Base-by-base conservation (phyloP, 306 rosid genomes). In the Mimosa bimucronata region DNA sequence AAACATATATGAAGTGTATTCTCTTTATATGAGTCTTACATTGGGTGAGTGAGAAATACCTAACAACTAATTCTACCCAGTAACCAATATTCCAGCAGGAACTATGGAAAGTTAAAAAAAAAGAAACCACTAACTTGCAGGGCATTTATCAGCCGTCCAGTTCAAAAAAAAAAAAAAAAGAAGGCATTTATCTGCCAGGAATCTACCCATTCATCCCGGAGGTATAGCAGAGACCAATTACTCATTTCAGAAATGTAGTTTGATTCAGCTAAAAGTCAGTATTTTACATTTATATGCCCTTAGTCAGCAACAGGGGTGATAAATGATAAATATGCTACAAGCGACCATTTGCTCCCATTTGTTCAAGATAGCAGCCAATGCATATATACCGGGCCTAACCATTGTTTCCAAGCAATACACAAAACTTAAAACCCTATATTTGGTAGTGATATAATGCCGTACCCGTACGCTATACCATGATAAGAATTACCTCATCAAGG, bases 401-500 rank as follows among this genome's bases (percentile, higher is more conserved):
- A 18, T 19, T 52, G 25, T 52, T 50, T 52, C 25, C 58, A 52
- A 52, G 25, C 60, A 52, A 1, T 18, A 52, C 9, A 19, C 25
- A 52, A 52, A 52, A 52, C 25, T 52, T 52, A 7, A 52, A 19
- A 9, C 5, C 55, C n/a, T 48, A n/a, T 15, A 48, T 48, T 7
- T 53, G 42, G 65, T 29, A 16, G 77, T 21, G 34, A 21, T 57
- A 25, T 44, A 23, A 71, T 10, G 37, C 44, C 4, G 30, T n/a
- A n/a, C n/a, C n/a, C n/a, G n/a, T n/a, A n/a, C n/a, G n/a, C n/a
- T 23, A 40, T 31, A 75, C 4, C 42, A 16, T 3, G 77, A 75
- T 28, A 79, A 58, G 37, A 71, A 42, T 57, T 88, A 95, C 98
- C 98, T 95, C 98, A 69, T 95, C 91, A 45, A 92, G 95, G 71